Base-by-base conservation (phyloP, 176 grass and related monocot genomes). In the Cenchrus americanus region DNA sequence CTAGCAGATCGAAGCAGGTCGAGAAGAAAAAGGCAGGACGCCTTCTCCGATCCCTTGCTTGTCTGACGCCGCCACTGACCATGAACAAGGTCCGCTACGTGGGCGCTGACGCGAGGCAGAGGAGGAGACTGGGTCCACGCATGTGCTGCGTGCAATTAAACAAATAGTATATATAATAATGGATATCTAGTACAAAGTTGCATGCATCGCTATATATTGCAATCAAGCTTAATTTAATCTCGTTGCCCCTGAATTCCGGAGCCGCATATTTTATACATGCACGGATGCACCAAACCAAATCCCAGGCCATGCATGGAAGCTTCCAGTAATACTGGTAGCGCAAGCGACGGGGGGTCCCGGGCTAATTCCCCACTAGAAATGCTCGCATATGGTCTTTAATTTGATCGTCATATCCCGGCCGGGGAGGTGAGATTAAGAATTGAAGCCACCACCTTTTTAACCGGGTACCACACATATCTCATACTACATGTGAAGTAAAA, bases 71-170 rank as follows among this genome's bases (percentile, higher is more conserved):
- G 8, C 70, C 70, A 30, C 70, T 73, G 70, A 73, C 70, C 70
- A 73, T 51, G 23, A 30, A 73, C 46, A 73, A 30, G n/a, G 69
- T 50, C 69, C 2, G 69, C 69, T 73, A 73, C 71, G 71, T 73
- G 4, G 14, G 71, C 1, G 48, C 71, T 73, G 71, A 73, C 71
- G 71, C 50, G 24, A 34, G 70, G 48, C 11, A 52, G 3, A 19
- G 14, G 24, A 73, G 71, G 24, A 73, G 71, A 73, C 71, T 53
- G 70, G 47, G 70, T 73, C 70, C 46, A 47, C 9, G 7, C 55
- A 72, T 73, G 71, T 53, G 71, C 14, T 49, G 8, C 47, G 71
- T 53, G 48, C 71, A 10, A 50, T 9, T 14, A 62, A 23, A 61
- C 23, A 0, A 71, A 48, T 37, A n/a, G n/a, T n/a, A n/a, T n/a